Conservation (phyloP, 257 asterid species). For the Plectranthus barbatus region DNA sequence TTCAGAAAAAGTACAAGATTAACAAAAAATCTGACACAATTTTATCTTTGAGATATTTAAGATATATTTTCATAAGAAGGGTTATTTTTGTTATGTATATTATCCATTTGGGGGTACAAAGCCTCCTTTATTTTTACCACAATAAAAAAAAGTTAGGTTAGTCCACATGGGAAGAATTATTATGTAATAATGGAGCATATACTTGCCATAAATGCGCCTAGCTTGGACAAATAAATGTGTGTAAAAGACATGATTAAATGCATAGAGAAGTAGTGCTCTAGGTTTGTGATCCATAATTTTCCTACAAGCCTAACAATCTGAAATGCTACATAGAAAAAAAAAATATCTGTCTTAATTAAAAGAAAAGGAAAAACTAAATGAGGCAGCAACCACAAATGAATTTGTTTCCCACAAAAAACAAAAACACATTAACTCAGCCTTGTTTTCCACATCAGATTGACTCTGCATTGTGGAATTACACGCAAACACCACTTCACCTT, state of each 20-base stretch:
- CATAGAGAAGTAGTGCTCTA: neutral
- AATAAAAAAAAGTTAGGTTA: too few species aligned
- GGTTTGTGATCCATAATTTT: neutral
- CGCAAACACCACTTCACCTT: slow-evolving; percentile 32
- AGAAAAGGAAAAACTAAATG: neutral
- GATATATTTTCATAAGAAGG: too few species aligned
- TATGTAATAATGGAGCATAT: neutral
- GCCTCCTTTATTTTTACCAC: too few species aligned
- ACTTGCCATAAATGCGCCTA: neutral
- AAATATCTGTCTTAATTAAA: too few species aligned
- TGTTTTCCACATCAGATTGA: slow-evolving; percentile 53
- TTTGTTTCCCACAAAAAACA: neutral
- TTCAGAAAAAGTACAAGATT: too few species aligned
- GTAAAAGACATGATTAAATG: neutral
- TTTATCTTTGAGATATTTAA: too few species aligned
- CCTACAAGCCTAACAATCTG: slow-evolving; percentile 10
- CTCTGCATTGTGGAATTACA: slow-evolving; percentile 50
- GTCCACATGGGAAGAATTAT: neutral
- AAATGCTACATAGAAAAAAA: neutral
- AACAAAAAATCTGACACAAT: too few species aligned
- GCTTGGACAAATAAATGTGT: neutral
- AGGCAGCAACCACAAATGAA: too few species aligned
- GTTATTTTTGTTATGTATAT: too few species aligned
- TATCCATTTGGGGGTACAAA: too few species aligned
- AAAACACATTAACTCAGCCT: neutral